These are phyloP conservation scores for Aspergillus glaucus DNA, from an alignment of 2,329 filamentous ascomycete genomes.

Conservation along the genomic window DNA sequence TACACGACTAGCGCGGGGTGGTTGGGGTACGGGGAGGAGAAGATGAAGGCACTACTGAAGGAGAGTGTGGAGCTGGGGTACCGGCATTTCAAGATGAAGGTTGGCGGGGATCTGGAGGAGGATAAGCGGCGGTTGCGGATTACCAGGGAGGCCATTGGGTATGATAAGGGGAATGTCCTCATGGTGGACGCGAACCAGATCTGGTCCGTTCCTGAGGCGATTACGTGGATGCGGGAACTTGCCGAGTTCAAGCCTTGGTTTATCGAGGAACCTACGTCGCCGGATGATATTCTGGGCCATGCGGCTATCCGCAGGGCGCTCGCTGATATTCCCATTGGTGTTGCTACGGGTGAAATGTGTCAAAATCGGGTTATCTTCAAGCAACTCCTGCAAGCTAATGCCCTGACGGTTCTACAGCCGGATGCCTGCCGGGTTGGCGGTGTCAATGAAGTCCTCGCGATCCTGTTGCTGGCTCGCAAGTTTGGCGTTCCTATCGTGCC, in stretches of 20 bases:
- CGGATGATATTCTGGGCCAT: constrained; percentile 85
- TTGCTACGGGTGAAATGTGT: constrained; percentile 91
- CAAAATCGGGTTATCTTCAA: constrained; percentile 94
- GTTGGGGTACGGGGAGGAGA: constrained; percentile 84
- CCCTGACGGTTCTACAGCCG: constrained; percentile 83
- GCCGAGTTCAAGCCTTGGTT: constrained; percentile 78
- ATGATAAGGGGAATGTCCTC: constrained; percentile 73
- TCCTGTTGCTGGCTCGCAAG: constrained; percentile 67
- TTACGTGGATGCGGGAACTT: constrained; percentile 77
- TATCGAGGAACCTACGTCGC: constrained; percentile 88
- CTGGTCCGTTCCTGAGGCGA: constrained; percentile 85
- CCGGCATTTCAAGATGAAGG: constrained; percentile 85
- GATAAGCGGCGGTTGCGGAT: constrained; percentile 66
- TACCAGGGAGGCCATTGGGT: constrained; percentile 73
- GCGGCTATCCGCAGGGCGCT: constrained; percentile 77
- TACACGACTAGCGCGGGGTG: constrained; percentile 89
- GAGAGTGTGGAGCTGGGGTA: constrained; percentile 74
- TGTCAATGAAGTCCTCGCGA: constrained; percentile 87
- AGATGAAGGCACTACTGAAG: constrained; percentile 68
- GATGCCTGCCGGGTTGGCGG: constrained; percentile 86
- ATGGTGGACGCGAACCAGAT: constrained; percentile 86
- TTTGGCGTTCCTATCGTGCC: constrained; percentile 76
- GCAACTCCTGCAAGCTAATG: constrained; percentile 72
- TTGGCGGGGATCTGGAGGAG: constrained; percentile 65
- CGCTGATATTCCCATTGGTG: constrained; percentile 58